Evolutionary conservation across 139 green algal species (phyloP).

Genomic region (Tetratostichococcus sp.): DNA sequence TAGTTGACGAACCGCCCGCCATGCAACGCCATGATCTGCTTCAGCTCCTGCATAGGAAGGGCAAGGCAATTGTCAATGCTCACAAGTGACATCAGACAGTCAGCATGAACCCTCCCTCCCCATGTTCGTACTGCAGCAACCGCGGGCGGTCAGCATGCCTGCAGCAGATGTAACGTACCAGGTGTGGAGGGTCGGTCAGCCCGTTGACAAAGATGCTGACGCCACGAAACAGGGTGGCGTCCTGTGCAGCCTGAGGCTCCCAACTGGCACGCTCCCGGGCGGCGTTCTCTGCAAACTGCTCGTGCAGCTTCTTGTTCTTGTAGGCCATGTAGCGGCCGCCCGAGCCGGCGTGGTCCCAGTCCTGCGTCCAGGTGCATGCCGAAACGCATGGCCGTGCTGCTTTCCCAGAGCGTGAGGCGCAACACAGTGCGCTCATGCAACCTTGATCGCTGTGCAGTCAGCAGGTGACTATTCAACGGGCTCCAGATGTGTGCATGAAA

Average conservation of each 20-base stretch:
- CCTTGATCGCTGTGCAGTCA: too few relatives aligned
- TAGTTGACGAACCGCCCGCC: slow-evolving; percentile 89
- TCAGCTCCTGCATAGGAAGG: slow-evolving; percentile 70
- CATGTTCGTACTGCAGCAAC: too few relatives aligned
- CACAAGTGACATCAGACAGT: too few relatives aligned
- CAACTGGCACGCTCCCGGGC: slow-evolving; percentile 10
- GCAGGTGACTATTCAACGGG: too few relatives aligned
- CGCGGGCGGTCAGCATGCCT: not conserved
- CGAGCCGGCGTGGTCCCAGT: not conserved
- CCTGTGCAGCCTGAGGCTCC: not conserved
- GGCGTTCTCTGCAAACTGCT: slow-evolving; percentile 52
- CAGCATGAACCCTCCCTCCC: too few relatives aligned
- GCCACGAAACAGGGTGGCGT: slow-evolving; percentile 69
- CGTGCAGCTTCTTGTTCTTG: slow-evolving; percentile 69
- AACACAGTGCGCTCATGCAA: too few relatives aligned
- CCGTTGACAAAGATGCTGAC: slow-evolving; percentile 89
- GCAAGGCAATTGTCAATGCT: too few relatives aligned
- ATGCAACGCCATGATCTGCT: slow-evolving; percentile 86
- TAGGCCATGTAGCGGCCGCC: slow-evolving; percentile 43
- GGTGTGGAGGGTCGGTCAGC: slow-evolving; percentile 65
- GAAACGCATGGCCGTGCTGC: too few relatives aligned
- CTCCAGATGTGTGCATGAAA: too few relatives aligned
- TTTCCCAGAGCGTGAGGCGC: too few relatives aligned
- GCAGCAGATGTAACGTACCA: slow-evolving; percentile 21
- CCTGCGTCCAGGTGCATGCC: not conserved